Percentiles rank a stretch among this genome's conserved stretches.
Evolutionary conservation across 257 asterid species (phyloP).

Genomic region (Thymus quinquecostatus): DNA sequence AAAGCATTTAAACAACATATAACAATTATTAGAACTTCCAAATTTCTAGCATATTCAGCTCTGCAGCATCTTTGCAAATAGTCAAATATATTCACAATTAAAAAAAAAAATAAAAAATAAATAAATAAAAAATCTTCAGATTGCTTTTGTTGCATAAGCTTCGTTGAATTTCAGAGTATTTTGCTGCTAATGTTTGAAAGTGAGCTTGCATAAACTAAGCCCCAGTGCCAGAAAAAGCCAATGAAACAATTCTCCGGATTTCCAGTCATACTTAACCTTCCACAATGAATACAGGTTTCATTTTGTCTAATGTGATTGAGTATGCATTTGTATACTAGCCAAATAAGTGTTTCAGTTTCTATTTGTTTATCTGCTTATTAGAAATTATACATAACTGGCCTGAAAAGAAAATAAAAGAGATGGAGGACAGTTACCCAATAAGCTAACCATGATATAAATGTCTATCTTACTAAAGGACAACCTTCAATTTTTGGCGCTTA

Average conservation of each 20-base stretch:
- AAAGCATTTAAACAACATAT: background rate
- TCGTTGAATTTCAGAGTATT: background rate
- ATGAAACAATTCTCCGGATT: background rate
- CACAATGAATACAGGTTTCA: too few relatives aligned
- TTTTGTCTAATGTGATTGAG: too few relatives aligned
- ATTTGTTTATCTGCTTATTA: background rate
- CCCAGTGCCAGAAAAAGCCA: background rate
- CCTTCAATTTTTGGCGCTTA: background rate
- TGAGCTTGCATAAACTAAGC: slow-evolving; percentile 2
- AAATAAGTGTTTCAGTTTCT: too few relatives aligned
- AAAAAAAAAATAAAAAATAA: too few relatives aligned
- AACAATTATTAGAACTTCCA: too few relatives aligned
- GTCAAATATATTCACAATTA: background rate
- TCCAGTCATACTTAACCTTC: too few relatives aligned
- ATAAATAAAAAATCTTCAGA: too few relatives aligned
- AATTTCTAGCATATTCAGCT: too few relatives aligned
- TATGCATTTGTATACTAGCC: too few relatives aligned
- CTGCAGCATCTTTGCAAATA: too few relatives aligned
- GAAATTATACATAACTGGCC: background rate
- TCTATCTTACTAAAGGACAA: background rate
- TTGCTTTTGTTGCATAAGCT: background rate
- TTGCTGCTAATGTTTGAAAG: background rate
- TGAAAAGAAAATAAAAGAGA: background rate
- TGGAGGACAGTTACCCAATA: too few relatives aligned
- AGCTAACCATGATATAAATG: too few relatives aligned